Evolutionary conservation across 1,284 basidiomycete genomes (phyloP).

Genomic region (Malassezia restricta): DNA sequence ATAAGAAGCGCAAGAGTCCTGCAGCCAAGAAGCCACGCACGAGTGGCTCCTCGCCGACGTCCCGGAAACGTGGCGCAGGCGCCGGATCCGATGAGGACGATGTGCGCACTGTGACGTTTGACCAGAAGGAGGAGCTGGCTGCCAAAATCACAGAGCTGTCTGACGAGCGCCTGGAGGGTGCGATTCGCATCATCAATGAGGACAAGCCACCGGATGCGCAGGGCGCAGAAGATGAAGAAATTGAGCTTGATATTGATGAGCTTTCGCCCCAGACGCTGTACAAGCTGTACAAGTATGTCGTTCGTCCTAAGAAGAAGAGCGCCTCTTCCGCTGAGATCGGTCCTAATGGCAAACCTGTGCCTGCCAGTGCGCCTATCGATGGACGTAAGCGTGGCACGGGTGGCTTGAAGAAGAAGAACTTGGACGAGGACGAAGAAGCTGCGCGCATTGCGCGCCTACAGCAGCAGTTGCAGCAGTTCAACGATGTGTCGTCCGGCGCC

Average conservation of each 20-base stretch:
- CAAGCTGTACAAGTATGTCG: constrained; percentile 45
- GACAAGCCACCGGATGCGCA: constrained; percentile 40
- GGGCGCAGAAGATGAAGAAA: constrained; percentile 39
- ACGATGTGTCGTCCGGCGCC: constrained; percentile 20
- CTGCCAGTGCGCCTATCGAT: constrained; percentile 29
- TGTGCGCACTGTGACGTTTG: constrained; percentile 40
- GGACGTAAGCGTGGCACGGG: constrained; percentile 43
- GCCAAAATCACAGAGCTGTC: constrained; percentile 44
- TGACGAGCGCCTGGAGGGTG: constrained; percentile 43
- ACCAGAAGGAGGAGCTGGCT: constrained; percentile 45
- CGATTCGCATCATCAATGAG: constrained; percentile 44
- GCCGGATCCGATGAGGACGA: constrained; percentile 35
- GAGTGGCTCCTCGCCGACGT: constrained; percentile 13
- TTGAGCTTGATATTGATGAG: constrained; percentile 46
- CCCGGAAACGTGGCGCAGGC: constrained; percentile 8
- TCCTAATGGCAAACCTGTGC: constrained; percentile 18
- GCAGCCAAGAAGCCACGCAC: constrained; percentile 24
- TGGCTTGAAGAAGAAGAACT: constrained; percentile 44
- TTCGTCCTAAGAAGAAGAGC: constrained; percentile 34
- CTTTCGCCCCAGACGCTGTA: constrained; percentile 41
- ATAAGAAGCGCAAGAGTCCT: neutral
- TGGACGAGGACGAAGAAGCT: constrained; percentile 43
- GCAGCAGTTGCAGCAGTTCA: constrained; percentile 42
- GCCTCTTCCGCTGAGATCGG: constrained; percentile 9
- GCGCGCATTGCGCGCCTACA: constrained; percentile 40